phyloP scores from a whole-genome alignment of 768 basidiomycete genomes.

The Cyathus striatus region DNA sequence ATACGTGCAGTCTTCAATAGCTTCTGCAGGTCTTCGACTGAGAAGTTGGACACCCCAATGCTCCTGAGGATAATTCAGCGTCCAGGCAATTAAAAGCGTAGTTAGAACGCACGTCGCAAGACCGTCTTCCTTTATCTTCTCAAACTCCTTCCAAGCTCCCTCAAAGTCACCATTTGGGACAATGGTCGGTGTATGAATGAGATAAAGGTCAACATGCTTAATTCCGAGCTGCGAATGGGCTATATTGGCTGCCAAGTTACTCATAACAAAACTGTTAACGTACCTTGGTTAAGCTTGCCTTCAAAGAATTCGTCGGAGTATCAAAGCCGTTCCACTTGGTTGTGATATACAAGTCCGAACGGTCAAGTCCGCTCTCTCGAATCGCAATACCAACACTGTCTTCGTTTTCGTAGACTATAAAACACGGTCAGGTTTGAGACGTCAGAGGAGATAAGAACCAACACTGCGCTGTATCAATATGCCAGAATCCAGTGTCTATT shows the following conservation, averaged over 20 bases:
- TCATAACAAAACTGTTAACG: constrained; percentile 3
- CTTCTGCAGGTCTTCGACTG: constrained; percentile 42
- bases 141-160: constrained; percentile 50
- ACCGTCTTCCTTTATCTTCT: constrained; percentile 42
- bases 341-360: constrained; percentile 44
- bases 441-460: constrained; percentile 4
- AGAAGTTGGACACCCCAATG: constrained; percentile 73
- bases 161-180: constrained; percentile 25
- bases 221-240: constrained; percentile 45
- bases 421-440: neutral
- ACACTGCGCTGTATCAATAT: constrained; percentile 63
- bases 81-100: constrained; percentile 7
- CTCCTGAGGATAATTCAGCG: constrained; percentile 38
- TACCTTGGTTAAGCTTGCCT: constrained; percentile 47
- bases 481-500: constrained; percentile 53
- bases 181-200: constrained; percentile 49
- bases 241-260: neutral
- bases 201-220: constrained; percentile 62
- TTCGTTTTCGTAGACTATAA: constrained; percentile 15
- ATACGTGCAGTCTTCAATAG: constrained; percentile 45
- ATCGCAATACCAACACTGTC: constrained; percentile 33
- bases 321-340: constrained; percentile 47
- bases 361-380: constrained; percentile 38
- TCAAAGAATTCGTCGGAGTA: constrained; percentile 35
- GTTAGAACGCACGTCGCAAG: constrained; percentile 28